Evolutionary conservation across 192 early-diverging fungal species (phyloP).

Genomic region (Podila epicladia): DNA sequence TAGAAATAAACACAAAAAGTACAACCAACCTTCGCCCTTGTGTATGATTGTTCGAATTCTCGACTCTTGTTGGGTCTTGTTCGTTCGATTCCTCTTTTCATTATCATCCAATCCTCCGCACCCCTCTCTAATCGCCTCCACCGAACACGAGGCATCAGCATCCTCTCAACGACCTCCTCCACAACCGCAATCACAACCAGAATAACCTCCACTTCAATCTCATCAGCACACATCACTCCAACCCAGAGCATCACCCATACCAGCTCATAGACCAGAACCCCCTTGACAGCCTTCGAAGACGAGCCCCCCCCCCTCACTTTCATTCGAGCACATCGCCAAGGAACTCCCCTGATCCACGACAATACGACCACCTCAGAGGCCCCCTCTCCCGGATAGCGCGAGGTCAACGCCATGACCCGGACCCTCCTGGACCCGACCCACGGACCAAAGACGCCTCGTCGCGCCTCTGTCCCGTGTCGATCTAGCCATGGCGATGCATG

Average conservation of each 20-base stretch:
- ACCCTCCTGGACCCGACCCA: conserved; percentile 25
- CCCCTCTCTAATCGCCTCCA: background rate
- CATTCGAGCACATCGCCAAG: conserved; percentile 26
- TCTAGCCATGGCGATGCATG: conserved; percentile 24
- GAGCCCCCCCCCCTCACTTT: conserved; percentile 31
- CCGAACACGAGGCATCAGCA: background rate
- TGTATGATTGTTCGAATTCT: too few relatives aligned
- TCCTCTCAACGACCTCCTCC: background rate
- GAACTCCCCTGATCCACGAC: conserved; percentile 31
- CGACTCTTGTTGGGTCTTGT: too few relatives aligned
- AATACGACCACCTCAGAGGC: conserved; percentile 47
- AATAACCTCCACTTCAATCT: background rate
- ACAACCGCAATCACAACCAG: background rate
- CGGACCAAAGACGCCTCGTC: too few relatives aligned
- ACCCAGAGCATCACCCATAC: background rate
- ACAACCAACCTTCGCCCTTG: too few relatives aligned
- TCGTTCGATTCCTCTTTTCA: too few relatives aligned
- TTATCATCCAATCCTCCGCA: conserved; percentile 9
- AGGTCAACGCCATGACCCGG: conserved; percentile 35
- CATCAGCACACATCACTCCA: background rate
- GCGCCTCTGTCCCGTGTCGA: too few relatives aligned
- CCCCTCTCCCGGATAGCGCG: conserved; percentile 45
- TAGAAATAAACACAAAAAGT: background rate
- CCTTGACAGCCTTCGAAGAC: conserved; percentile 10
- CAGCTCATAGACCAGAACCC: background rate